These are phyloP conservation scores for Penicillium palitans DNA, from an alignment of 2,329 filamentous ascomycete genomes.

Conservation along the genomic window DNA sequence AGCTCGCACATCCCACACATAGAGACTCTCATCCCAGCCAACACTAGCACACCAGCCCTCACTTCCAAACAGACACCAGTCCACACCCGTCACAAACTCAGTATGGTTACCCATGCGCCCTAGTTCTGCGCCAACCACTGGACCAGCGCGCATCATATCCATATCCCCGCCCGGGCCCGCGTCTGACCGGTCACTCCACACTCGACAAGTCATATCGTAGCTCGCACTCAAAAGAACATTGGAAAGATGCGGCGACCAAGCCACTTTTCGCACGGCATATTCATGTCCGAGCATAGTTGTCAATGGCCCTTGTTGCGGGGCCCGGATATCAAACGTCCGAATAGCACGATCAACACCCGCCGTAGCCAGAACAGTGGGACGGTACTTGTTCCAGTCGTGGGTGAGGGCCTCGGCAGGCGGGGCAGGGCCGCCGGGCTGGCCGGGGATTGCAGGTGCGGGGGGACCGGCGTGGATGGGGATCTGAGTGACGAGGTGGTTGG, in stretches of 20 bases:
- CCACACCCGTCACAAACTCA: constrained; percentile 92
- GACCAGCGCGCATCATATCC: constrained; percentile 43
- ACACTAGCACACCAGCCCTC: constrained; percentile 95
- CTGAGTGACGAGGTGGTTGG: constrained; percentile 80
- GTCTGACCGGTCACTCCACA: constrained; percentile 81
- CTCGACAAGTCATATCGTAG: constrained; percentile 95
- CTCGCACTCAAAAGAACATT: constrained; percentile 85
- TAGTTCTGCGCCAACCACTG: constrained; percentile 65
- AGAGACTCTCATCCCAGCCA: constrained; percentile 88
- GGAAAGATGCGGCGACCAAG: constrained; percentile 92
- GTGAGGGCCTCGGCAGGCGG: constrained; percentile 83
- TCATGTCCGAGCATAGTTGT: constrained; percentile 79
- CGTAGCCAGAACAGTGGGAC: constrained; percentile 77
- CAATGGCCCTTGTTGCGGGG: constrained; percentile 69
- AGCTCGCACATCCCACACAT: constrained; percentile 85
- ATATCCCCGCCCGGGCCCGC: constrained; percentile 34
- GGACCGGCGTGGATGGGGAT: constrained; percentile 78
- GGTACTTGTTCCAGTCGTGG: constrained; percentile 99
- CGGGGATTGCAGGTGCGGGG: constrained; percentile 46
- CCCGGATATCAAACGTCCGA: constrained; percentile 86
- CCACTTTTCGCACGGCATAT: constrained; percentile 81
- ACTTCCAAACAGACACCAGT: constrained; percentile 95
- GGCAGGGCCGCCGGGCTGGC: constrained; percentile 39
- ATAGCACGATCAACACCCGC: constrained; percentile 86
- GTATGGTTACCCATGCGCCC: constrained; percentile 90